phyloP scores from a whole-genome alignment of 1,284 basidiomycete genomes.

The Cryptococcus deneoformans region DNA sequence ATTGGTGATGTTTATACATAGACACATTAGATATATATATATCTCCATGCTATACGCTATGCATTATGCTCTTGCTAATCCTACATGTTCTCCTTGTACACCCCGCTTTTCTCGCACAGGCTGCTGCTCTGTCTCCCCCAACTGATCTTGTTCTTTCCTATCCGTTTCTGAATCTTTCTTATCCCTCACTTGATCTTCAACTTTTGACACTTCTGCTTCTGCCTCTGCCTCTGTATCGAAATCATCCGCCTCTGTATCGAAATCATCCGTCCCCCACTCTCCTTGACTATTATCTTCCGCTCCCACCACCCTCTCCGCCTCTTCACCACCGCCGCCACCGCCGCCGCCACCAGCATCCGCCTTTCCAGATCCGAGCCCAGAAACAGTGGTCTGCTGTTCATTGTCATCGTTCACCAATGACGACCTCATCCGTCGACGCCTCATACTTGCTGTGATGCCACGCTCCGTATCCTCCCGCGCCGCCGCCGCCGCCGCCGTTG shows the following conservation, averaged over 20 bases:
- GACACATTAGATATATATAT: not conserved
- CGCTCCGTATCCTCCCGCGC: no score
- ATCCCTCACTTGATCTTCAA: constrained; percentile 7
- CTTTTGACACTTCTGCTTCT: constrained; percentile 7
- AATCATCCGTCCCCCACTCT: constrained; percentile 18
- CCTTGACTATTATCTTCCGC: constrained; percentile 11
- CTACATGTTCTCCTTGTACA: not conserved
- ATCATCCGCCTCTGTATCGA: constrained; percentile 14
- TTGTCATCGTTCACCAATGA: not conserved
- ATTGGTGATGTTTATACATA: constrained; percentile 17
- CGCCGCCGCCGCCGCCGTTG: not conserved
- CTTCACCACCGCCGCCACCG: no score
- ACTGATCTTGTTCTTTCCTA: not conserved
- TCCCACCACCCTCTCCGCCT: not conserved
- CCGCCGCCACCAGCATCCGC: not conserved
- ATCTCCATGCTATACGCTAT: not conserved
- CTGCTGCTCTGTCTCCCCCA: no score
- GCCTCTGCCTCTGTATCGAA: constrained; percentile 9
- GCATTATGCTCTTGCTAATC: not conserved
- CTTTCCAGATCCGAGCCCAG: not conserved
- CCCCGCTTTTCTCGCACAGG: not conserved
- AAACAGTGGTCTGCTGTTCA: not conserved
- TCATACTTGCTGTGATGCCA: not conserved
- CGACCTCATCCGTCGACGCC: not conserved
- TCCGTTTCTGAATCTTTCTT: not conserved